Evolutionary conservation across 2,329 filamentous ascomycete species (phyloP), one percentile per base, ranked within the genome.

Genomic region (Fusarium sp.): DNA sequence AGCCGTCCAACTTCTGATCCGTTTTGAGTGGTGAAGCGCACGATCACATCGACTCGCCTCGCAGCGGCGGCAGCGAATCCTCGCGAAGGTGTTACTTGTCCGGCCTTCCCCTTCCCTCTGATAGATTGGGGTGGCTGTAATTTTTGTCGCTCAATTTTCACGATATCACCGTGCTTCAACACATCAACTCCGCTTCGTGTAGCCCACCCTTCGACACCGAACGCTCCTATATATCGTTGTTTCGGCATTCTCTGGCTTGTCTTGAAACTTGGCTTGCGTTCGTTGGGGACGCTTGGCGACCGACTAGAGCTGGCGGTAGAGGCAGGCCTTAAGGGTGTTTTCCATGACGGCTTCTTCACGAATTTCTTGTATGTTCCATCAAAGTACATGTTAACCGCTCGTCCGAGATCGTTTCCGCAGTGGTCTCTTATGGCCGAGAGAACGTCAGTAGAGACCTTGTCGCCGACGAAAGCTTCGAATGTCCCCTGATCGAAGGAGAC

Each of bases 161-260:
- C 90, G n/a, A 83, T 77, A 73, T 98, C 95, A 22, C 93, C 94
- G 77, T 97, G 93, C 73, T 91, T 92, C 31, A 99, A 79, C 11
- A 98, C 80, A 41, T 89, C 90, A 7, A 83, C 84, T 1, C 95
- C 95, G 80, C 94, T 98, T 76, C 91, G 90, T 7, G 95, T 98
- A 11, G 94, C 91, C 96, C 96, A 99, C 9, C 92, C 96, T 60
- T 92, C 94, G 9, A 93, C 95, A 14, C 96, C 96, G 81, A 98
- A 96, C 0, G 95, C 94, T 24, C 96, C 96, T 68, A 98, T 89
- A 77, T 98, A 99, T 77, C 96, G 83, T 38, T 78, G 81, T 6
- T 80, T 77, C 0, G 85, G 83, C 61, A 84, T 82, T 9, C 68
- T 76, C 30, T 70, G 73, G 39, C 71, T 65, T 16, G 68, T 36